Evolutionary conservation across 1,284 basidiomycete species (phyloP), one percentile per base, ranked within the genome.

Genomic region (Heterobasidion occidentale): DNA sequence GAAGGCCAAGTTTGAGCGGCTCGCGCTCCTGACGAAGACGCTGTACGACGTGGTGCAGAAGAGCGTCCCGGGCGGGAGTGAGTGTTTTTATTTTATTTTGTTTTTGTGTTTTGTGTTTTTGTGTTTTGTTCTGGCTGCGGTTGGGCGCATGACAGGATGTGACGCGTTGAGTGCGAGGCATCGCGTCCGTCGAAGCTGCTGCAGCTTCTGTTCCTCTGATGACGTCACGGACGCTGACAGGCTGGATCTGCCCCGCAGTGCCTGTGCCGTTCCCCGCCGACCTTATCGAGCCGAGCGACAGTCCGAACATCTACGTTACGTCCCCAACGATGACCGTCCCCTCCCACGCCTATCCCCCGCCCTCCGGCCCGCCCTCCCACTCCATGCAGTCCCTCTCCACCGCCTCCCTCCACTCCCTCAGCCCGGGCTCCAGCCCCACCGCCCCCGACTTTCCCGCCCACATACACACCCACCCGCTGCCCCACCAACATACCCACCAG

Each of bases 281-380:
- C 54, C 68, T 90, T 5, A 68, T 85, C 36, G 85, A 88, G 8
- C 48, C 61, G 11, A 63, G 63, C 52, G 68, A 70, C 56, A 84
- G 74, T 55, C 86, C 86, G 8, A 85, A 86, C 63, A 88, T 90
- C 60, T 85, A 78, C 64, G 75, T 90, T 61, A 89, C 85, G 1
- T 84, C 84, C 0, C 86, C 86, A 3, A 75, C 73, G 3, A 69
- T 74, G 35, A 67, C 76, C 1, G 69, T 69, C 7, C 68, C 73
- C 46, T 62, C 68, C 27, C 68, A 68, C 42, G n/a, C 19, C 17
- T 52, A 47, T 44, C 48, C 56, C 66, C 63, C 51, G 8, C 50
- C 49, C 14, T 27, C 20, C 56, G 59, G 49, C 61, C 66, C 19
- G 35, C 51, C n/a, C 36, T 57, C 65, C 27, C 58, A 63, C n/a